These are phyloP conservation scores for Eucalyptus erythrocorys DNA, from an alignment of 345 rosid genomes.

Conservation along the genomic window DNA sequence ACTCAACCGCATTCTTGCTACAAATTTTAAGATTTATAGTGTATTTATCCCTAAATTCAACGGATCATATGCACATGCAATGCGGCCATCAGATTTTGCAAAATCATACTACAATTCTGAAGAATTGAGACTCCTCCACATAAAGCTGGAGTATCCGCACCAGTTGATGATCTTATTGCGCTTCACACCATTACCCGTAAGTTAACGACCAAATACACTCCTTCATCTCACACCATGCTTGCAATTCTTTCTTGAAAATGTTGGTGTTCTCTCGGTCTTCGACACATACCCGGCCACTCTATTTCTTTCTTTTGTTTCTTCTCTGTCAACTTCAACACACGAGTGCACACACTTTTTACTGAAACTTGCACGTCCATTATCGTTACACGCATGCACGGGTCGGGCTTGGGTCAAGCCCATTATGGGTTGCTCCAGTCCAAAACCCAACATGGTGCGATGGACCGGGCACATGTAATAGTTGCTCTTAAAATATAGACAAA, in stretches of 20 bases:
- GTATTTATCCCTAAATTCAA: neutral
- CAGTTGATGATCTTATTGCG: neutral
- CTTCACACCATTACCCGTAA: neutral
- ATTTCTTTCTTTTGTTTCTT: neutral
- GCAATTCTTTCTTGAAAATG: neutral
- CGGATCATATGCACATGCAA: neutral
- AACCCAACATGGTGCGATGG: neutral
- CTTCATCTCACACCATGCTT: neutral
- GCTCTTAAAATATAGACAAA: neutral
- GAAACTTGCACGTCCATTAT: neutral
- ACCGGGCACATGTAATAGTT: neutral
- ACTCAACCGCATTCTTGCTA: accelerated
- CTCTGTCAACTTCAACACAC: neutral
- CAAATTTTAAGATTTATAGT: too few relatives aligned
- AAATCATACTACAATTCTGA: neutral
- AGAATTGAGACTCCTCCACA: neutral
- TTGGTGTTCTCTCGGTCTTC: neutral
- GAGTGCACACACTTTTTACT: neutral
- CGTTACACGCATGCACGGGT: neutral
- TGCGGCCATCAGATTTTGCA: neutral
- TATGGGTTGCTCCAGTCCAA: too few relatives aligned
- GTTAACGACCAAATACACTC: neutral
- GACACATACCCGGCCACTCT: neutral
- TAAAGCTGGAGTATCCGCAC: neutral
- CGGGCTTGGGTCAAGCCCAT: too few relatives aligned